Evolutionary conservation across 2,329 filamentous ascomycete species (phyloP), one percentile per base, ranked within the genome.

Genomic region (Rhinocladiella similis): DNA sequence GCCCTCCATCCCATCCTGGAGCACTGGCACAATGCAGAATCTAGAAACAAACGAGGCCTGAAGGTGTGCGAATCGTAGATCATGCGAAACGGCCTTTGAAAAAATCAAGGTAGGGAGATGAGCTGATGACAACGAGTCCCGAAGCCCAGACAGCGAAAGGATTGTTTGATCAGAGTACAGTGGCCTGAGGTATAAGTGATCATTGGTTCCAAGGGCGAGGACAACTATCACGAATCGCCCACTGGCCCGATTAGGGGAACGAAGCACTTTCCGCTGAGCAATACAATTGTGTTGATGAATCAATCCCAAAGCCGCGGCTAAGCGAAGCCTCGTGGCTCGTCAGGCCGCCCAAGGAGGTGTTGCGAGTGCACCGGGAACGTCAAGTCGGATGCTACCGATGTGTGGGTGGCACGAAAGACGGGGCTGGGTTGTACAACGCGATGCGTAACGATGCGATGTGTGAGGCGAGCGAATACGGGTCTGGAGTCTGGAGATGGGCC

Each of bases 311-410:
- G 14, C 45, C 52, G 52, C 25, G 45, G 20, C 16, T 54, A 54
- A 54, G 52, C 52, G 52, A 27, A 48, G 52, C 52, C 35, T 54
- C 36, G 52, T 54, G 45, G 22, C 38, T 41, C 41, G 33, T 46
- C 14, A n/a, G 20, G 43, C 27, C 27, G 14, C 14, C 20, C 20
- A 14, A 27, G 10, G n/a, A 27, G 20, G 20, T 27, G 22, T 46
- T 12, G 16, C 14, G 20, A 4, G 4, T 16, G 19, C 10, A n/a
- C 9, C 20, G 5, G 22, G 25, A n/a, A 13, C 25, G 14, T 27
- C 22, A 46, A 14, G 43, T 46, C 43, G 43, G 43, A 46, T 14
- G 9, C 43, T 25, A n/a, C 43, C 43, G 43, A 46, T 25, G 25
- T 39, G 19, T 46, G 43, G 10, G 19, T 46, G 43, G 29, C 9